Conservation (phyloP, 805 yeast genomes). For the Myxozyma nipponensis region DNA sequence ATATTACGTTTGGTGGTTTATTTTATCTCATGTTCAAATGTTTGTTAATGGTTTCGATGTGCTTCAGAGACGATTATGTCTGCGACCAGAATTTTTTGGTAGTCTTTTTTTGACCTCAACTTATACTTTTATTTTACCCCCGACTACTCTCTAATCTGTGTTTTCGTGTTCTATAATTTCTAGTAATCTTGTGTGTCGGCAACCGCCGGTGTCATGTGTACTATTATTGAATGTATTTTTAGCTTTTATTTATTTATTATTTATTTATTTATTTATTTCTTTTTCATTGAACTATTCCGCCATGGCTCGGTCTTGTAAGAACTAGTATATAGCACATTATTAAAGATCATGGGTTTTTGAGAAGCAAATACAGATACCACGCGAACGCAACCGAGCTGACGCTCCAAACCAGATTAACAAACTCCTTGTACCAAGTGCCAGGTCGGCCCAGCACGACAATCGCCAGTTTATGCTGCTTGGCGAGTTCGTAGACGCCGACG, state of each 20-base stretch:
- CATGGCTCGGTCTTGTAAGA: too few relatives aligned
- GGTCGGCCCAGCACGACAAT: constrained; percentile 10
- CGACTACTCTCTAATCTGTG: too few relatives aligned
- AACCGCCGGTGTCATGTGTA: background rate
- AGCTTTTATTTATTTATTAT: background rate
- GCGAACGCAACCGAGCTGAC: constrained; percentile 14
- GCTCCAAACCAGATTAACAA: constrained; percentile 3
- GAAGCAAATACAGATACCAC: constrained; percentile 17
- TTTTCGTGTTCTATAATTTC: constrained; percentile 1
- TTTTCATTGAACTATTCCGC: background rate
- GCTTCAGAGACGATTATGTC: too few relatives aligned
- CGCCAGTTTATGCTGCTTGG: constrained; percentile 7
- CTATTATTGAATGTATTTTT: background rate
- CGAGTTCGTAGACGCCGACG: background rate
- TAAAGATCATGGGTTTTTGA: background rate
- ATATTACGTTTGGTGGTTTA: too few relatives aligned
- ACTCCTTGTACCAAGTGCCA: constrained; percentile 17
- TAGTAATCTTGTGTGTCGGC: background rate
- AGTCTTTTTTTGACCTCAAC: too few relatives aligned
- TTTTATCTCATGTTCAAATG: too few relatives aligned
- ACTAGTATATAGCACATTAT: too few relatives aligned
- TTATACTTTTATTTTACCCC: too few relatives aligned
- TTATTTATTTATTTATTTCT: background rate
- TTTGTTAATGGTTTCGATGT: too few relatives aligned
- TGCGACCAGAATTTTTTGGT: too few relatives aligned